A percentile compares a stretch with the other conserved stretches of the same genome.
phyloP scores from a whole-genome alignment of 257 asterid genomes.

The Nicotiana attenuata region DNA sequence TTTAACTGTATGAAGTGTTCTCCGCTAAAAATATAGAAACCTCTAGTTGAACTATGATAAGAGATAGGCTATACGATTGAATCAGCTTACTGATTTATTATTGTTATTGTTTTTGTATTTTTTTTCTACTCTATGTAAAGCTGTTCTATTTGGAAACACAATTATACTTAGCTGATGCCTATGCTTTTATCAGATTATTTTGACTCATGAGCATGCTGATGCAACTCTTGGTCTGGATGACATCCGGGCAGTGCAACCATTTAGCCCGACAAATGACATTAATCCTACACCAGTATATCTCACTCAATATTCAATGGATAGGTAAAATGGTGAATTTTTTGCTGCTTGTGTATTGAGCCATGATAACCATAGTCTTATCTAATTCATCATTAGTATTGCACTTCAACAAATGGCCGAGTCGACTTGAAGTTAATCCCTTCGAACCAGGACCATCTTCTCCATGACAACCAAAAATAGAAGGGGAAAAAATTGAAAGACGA shows the following conservation, averaged over 20 bases:
- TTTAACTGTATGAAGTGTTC: background rate
- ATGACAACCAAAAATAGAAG: background rate
- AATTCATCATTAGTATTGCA: background rate
- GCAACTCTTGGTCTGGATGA: conserved; percentile 99
- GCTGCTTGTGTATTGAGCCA: background rate
- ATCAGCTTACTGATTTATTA: background rate
- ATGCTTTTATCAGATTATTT: conserved; percentile 55
- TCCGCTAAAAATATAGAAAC: background rate
- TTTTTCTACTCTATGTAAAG: background rate
- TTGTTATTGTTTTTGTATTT: background rate
- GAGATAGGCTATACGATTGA: background rate
- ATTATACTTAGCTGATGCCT: conserved; percentile 12
- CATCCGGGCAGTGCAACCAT: conserved; percentile 85
- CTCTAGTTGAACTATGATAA: conserved; percentile 1
- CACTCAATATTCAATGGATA: conserved; percentile 68
- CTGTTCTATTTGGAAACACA: background rate
- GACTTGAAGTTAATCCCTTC: background rate
- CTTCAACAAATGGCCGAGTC: background rate
- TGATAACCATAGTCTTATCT: background rate
- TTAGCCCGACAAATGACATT: conserved; percentile 82
- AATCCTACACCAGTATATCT: conserved; percentile 85
- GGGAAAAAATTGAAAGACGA: background rate
- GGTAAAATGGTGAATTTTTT: conserved; percentile 35
- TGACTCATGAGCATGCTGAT: conserved; percentile 99
- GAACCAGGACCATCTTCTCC: background rate